These are phyloP conservation scores for Cyberlindnera maclurae DNA, from an alignment of 805 yeast genomes.

Conservation along the genomic window DNA sequence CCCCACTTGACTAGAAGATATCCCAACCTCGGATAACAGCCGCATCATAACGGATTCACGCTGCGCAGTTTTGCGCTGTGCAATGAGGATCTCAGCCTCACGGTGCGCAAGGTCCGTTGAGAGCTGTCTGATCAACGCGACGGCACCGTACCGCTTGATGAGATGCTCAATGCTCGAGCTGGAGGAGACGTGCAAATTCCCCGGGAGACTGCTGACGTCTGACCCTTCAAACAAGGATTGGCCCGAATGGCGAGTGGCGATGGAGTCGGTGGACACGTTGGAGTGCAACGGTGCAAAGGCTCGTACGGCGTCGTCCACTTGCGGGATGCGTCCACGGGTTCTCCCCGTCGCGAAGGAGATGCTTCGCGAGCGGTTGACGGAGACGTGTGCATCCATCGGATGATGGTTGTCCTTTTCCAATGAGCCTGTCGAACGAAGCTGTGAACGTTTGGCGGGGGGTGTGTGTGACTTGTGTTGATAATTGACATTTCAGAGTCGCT, in stretches of 20 bases:
- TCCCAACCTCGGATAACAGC: slow-evolving; percentile 31
- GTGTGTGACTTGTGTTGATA: too few relatives aligned
- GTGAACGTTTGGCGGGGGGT: too few relatives aligned
- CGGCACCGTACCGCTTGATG: slow-evolving; percentile 27
- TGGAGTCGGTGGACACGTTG: slow-evolving; percentile 9
- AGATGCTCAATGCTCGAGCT: slow-evolving; percentile 25
- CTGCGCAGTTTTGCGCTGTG: slow-evolving; percentile 27
- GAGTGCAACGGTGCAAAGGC: slow-evolving; percentile 14
- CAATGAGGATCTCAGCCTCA: slow-evolving; percentile 37
- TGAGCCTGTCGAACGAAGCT: too few relatives aligned
- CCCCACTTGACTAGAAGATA: slow-evolving; percentile 32
- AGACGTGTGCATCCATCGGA: slow-evolving; percentile 1
- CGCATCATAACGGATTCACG: slow-evolving; percentile 30
- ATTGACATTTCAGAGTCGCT: too few relatives aligned
- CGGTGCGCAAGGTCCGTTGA: slow-evolving; percentile 40
- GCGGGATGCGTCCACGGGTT: slow-evolving; percentile 2
- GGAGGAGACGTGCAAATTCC: slow-evolving; percentile 29
- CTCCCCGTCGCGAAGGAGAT: slow-evolving; percentile 12
- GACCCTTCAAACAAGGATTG: slow-evolving; percentile 7
- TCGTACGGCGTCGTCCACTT: background rate
- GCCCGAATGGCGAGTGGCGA: slow-evolving; percentile 2
- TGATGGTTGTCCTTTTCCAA: background rate
- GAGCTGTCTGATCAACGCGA: slow-evolving; percentile 36
- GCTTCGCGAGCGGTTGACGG: slow-evolving; percentile 9
- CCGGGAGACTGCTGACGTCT: slow-evolving; percentile 23